Conservation (phyloP, 75 land plant genomes). For the Cryptomeria japonica region DNA sequence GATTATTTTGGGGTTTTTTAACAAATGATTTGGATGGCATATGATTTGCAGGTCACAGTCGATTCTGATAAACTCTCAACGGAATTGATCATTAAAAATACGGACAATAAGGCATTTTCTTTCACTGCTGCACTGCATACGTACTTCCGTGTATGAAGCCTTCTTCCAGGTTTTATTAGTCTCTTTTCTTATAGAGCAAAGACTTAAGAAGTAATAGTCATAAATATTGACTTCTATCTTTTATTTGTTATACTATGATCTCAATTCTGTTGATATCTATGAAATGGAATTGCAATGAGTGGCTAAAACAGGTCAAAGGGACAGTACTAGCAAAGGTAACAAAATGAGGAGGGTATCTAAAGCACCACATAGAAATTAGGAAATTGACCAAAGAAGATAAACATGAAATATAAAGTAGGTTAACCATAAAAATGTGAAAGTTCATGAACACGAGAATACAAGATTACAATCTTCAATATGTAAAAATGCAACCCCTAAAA, state of each 20-base stretch:
- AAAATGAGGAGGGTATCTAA: neutral
- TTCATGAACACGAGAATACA: neutral
- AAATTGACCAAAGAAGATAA: neutral
- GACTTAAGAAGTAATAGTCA: neutral
- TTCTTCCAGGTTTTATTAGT: constrained; percentile 11
- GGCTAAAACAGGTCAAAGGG: neutral
- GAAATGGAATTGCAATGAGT: neutral
- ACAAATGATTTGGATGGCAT: neutral
- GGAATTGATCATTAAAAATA: constrained; percentile 62
- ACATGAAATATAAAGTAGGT: neutral
- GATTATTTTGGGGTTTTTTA: neutral
- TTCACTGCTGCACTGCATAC: constrained; percentile 92
- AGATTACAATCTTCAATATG: neutral
- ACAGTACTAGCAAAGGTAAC: neutral
- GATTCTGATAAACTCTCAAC: constrained; percentile 61
- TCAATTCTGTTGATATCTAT: neutral
- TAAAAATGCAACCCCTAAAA: neutral
- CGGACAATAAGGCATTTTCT: constrained; percentile 76
- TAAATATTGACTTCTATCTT: neutral
- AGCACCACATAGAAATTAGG: neutral
- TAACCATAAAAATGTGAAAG: neutral
- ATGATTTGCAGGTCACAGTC: constrained; percentile 59
- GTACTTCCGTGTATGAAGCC: constrained; percentile 72
- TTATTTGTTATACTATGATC: neutral
- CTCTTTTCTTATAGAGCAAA: neutral